These are phyloP conservation scores for Flaveria bidentis DNA, from an alignment of 129 eudicot species.

Conservation along the genomic window DNA sequence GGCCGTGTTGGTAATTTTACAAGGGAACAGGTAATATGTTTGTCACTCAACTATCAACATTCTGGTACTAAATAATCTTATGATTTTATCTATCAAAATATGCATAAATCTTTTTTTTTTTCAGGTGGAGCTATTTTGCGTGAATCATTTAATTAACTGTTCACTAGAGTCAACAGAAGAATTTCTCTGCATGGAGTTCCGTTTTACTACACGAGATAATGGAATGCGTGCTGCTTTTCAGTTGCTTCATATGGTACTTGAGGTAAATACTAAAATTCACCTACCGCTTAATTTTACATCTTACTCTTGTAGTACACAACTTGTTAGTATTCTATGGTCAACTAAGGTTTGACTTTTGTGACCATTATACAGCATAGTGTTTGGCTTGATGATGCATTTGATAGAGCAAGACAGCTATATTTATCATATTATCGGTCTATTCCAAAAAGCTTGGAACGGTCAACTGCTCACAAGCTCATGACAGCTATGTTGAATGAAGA, in stretches of 20 bases:
- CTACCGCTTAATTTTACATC: neutral
- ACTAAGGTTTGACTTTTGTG: constrained; percentile 4
- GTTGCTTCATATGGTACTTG: constrained; percentile 98
- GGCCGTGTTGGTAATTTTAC: constrained; percentile 97
- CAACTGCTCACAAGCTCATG: constrained; percentile 98
- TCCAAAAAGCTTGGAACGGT: constrained; percentile 97
- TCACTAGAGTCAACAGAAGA: constrained; percentile 98
- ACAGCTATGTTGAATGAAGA: constrained; percentile 94
- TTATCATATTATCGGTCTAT: constrained; percentile 93
- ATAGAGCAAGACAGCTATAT: constrained; percentile 94
- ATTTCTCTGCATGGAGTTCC: constrained; percentile 98
- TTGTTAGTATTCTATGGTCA: constrained; percentile 16
- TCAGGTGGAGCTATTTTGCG: constrained; percentile 97
- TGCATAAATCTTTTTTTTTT: constrained; percentile 3
- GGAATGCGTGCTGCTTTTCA: constrained; percentile 99
- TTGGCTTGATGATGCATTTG: constrained; percentile 99
- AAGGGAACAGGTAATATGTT: constrained; percentile 77
- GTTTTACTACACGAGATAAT: constrained; percentile 85
- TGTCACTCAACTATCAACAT: neutral
- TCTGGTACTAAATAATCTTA: neutral
- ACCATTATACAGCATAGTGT: constrained; percentile 84
- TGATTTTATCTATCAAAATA: neutral
- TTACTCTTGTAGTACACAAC: neutral
- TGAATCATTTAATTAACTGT: constrained; percentile 92
- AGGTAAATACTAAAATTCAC: constrained; percentile 49